Percentiles rank a stretch among this genome's conserved stretches.
Conservation (phyloP, 495 filamentous ascomycete species). For the Aspergillus cristatus region DNA sequence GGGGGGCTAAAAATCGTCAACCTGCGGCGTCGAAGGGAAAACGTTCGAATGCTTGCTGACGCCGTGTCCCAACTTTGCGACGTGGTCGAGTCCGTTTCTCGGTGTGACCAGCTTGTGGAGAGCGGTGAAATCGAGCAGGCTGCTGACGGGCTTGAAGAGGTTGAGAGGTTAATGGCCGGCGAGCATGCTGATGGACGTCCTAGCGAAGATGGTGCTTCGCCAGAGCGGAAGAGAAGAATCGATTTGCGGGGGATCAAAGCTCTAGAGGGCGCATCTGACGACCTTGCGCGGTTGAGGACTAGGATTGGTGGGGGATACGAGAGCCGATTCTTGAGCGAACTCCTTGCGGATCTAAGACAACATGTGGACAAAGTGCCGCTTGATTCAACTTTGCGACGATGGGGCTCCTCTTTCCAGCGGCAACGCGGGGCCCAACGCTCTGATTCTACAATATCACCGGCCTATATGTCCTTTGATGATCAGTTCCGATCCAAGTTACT, state of each 20-base stretch:
- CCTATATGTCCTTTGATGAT: conserved; percentile 63
- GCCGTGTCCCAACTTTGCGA: conserved; percentile 74
- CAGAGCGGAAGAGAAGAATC: conserved; percentile 22
- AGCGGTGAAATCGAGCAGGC: conserved; percentile 71
- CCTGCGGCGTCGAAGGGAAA: conserved; percentile 71
- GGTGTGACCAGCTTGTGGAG: conserved; percentile 75
- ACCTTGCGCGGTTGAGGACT: conserved; percentile 62
- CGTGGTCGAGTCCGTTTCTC: conserved; percentile 64
- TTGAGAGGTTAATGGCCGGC: conserved; percentile 73
- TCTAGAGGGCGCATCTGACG: conserved; percentile 67
- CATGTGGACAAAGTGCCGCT: conserved; percentile 71
- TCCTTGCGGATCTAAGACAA: conserved; percentile 70
- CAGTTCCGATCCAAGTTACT: conserved; percentile 57
- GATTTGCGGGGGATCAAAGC: conserved; percentile 76
- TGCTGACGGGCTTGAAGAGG: conserved; percentile 60
- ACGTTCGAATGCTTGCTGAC: conserved; percentile 71
- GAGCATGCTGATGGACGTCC: conserved; percentile 30
- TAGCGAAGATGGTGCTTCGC: conserved; percentile 14
- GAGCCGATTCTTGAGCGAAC: conserved; percentile 62
- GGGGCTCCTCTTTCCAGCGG: conserved; percentile 52
- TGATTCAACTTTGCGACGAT: conserved; percentile 69
- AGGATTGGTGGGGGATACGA: conserved; percentile 86
- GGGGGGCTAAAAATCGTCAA: conserved; percentile 81
- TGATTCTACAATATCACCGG: conserved; percentile 56
- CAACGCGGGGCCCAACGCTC: conserved; percentile 58